Evolutionary conservation across 768 basidiomycete species (phyloP).

Genomic region (Roridomyces roridus): DNA sequence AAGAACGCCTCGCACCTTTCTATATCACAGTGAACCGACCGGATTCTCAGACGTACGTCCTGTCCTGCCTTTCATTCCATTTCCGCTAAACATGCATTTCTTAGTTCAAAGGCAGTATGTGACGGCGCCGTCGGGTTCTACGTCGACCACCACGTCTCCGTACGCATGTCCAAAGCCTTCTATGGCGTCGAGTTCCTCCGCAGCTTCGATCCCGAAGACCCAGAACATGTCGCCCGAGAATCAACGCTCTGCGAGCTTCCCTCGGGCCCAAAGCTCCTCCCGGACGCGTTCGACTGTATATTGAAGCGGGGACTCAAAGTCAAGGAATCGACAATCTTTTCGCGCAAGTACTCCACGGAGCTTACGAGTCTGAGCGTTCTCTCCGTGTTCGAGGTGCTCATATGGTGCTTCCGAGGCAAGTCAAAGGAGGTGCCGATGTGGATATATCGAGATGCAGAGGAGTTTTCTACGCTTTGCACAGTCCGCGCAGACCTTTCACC

Average conservation of each 20-base stretch:
- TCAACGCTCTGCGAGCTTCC: conserved; percentile 76
- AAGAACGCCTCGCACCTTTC: conserved; percentile 65
- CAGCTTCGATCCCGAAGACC: conserved; percentile 67
- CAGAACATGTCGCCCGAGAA: conserved; percentile 68
- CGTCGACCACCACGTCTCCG: conserved; percentile 84
- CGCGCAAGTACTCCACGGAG: conserved; percentile 83
- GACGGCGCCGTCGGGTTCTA: conserved; percentile 87
- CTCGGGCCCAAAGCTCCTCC: conserved; percentile 77
- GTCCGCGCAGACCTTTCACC: conserved; percentile 81
- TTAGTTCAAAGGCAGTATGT: conserved; percentile 85
- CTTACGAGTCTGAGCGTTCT: conserved; percentile 77
- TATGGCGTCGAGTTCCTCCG: conserved; percentile 84
- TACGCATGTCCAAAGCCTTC: conserved; percentile 80
- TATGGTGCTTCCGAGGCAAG: conserved; percentile 86
- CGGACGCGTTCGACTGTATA: conserved; percentile 86
- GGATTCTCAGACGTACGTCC: conserved; percentile 75
- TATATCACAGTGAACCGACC: conserved; percentile 73
- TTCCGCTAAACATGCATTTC: too few relatives aligned
- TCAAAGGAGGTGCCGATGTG: conserved; percentile 67
- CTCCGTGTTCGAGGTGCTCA: conserved; percentile 83
- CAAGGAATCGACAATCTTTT: conserved; percentile 83
- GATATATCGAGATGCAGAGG: conserved; percentile 71
- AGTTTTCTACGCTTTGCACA: conserved; percentile 79
- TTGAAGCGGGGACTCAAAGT: conserved; percentile 73
- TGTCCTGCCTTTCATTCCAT: too few relatives aligned